Evolutionary conservation across 1,139 yeast species (phyloP).

Genomic region (Yamadazyma taylorii): DNA sequence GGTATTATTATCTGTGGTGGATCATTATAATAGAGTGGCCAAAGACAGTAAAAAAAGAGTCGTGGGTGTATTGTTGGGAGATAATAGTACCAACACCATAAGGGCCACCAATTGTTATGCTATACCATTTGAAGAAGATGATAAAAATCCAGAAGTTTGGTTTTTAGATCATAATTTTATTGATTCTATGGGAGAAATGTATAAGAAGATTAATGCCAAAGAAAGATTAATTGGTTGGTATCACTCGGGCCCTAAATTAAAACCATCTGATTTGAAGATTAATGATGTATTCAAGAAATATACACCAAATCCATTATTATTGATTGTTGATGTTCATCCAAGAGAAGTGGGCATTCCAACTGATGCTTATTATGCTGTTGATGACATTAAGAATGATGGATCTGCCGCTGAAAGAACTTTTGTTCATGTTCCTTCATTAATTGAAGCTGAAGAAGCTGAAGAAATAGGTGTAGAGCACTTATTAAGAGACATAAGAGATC

Average conservation of each 20-base stretch:
- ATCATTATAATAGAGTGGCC: constrained; percentile 87
- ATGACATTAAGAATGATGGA: constrained; percentile 97
- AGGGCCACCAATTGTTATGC: constrained; percentile 80
- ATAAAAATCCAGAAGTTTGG: constrained; percentile 92
- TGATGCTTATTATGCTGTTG: constrained; percentile 91
- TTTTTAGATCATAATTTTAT: constrained; percentile 95
- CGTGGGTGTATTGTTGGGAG: constrained; percentile 93
- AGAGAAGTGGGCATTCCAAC: constrained; percentile 86
- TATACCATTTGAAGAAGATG: constrained; percentile 96
- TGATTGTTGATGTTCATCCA: constrained; percentile 91
- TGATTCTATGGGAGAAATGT: constrained; percentile 97
- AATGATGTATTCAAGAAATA: constrained; percentile 86
- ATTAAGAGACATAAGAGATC: constrained; percentile 91
- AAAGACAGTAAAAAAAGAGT: constrained; percentile 74
- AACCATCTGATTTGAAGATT: constrained; percentile 84
- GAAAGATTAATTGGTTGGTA: constrained; percentile 98
- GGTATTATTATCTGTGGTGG: constrained; percentile 90
- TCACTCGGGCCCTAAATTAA: constrained; percentile 93
- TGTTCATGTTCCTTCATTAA: constrained; percentile 86
- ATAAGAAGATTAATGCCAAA: constrained; percentile 93
- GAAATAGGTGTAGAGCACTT: constrained; percentile 98
- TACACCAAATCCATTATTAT: constrained; percentile 76
- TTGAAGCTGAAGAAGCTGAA: constrained; percentile 98
- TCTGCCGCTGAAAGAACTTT: constrained; percentile 90
- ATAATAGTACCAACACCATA: constrained; percentile 55